phyloP scores from a whole-genome alignment of 1,284 basidiomycete genomes.

The Lentinula novae-zelandiae region DNA sequence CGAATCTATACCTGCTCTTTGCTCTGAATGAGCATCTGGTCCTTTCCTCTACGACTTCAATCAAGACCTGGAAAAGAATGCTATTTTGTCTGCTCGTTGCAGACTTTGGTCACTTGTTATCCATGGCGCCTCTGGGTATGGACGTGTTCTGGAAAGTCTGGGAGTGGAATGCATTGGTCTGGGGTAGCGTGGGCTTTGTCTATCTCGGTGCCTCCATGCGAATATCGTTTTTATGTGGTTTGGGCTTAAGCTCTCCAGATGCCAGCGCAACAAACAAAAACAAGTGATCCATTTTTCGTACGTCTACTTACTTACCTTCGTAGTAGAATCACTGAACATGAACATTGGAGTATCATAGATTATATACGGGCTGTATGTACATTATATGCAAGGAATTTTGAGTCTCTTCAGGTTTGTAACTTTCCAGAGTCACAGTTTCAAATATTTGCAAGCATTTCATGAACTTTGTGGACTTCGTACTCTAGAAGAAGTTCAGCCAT shows the following conservation, averaged over 20 bases:
- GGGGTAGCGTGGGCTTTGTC: constrained; percentile 53
- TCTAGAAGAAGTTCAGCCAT: background rate
- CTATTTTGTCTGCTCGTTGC: constrained; percentile 43
- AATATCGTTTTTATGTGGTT: constrained; percentile 33
- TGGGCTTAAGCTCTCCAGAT: constrained; percentile 22
- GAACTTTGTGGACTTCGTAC: constrained; percentile 1
- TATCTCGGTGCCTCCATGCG: constrained; percentile 42
- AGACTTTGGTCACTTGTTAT: constrained; percentile 47
- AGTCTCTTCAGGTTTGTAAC: too few species aligned
- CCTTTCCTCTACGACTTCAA: constrained; percentile 37
- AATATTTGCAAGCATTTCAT: background rate
- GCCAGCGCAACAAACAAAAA: background rate
- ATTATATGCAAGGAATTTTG: background rate
- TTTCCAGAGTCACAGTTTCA: background rate
- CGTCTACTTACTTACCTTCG: background rate
- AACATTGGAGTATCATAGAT: background rate
- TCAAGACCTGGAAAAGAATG: constrained; percentile 40
- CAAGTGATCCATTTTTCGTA: background rate
- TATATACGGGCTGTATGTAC: background rate
- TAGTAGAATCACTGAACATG: background rate
- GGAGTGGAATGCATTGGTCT: constrained; percentile 51
- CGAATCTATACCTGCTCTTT: constrained; percentile 51
- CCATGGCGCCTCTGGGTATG: constrained; percentile 41
- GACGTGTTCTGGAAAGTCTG: constrained; percentile 38
- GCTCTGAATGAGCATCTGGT: constrained; percentile 52